Percentiles rank a stretch among this genome's conserved stretches.
Conservation (phyloP, 129 eudicot species). For the Saposhnikovia divaricata region DNA sequence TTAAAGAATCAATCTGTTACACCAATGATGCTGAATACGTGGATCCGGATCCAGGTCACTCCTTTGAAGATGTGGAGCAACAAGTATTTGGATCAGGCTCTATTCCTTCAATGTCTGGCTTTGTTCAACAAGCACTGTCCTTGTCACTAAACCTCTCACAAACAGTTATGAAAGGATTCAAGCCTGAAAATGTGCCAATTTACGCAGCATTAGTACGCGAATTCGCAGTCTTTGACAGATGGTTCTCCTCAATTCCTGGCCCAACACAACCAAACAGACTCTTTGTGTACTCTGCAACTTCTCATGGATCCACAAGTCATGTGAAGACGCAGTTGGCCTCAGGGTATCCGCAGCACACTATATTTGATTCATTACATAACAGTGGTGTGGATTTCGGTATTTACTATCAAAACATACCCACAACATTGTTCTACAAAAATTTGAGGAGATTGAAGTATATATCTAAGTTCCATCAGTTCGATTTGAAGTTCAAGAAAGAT, state of each 20-base stretch:
- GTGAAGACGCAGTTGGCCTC: constrained; percentile 59
- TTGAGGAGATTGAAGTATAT: constrained; percentile 83
- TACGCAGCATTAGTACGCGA: constrained; percentile 57
- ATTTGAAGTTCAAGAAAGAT: constrained; percentile 66
- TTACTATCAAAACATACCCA: constrained; percentile 79
- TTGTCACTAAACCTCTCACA: constrained; percentile 52
- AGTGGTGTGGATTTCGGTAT: constrained; percentile 61
- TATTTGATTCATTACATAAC: constrained; percentile 76
- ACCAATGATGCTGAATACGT: constrained; percentile 71
- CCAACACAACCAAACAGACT: constrained; percentile 98
- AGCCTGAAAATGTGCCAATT: constrained; percentile 74
- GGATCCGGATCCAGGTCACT: constrained; percentile 93
- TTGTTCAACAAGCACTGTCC: constrained; percentile 72
- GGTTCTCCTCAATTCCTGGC: constrained; percentile 94
- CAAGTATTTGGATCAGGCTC: constrained; percentile 67
- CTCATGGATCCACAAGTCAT: constrained; percentile 93
- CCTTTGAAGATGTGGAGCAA: constrained; percentile 66
- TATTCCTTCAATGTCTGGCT: constrained; percentile 86
- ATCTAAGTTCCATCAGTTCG: constrained; percentile 63
- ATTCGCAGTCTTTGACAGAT: constrained; percentile 83
- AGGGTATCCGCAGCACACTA: constrained; percentile 91
- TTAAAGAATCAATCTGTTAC: constrained; percentile 37
- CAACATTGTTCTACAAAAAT: constrained; percentile 79
- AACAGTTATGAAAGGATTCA: constrained; percentile 91
- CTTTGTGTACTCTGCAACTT: constrained; percentile 90